Base-by-base conservation (phyloP, 2,329 filamentous ascomycete species). In the Chaetomium sp. region DNA sequence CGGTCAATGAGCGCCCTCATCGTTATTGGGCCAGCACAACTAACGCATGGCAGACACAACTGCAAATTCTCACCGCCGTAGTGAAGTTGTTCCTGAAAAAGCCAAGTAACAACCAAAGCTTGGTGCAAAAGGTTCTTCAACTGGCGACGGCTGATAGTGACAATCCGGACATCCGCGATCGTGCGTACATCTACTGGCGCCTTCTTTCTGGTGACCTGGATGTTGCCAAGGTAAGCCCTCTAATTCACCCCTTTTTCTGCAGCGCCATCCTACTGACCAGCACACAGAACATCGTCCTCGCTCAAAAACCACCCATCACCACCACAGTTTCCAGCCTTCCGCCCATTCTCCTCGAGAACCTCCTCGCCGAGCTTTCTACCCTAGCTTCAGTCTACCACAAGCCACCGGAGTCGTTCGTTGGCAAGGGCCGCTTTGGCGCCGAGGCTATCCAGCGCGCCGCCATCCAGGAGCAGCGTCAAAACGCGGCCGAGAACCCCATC, bases 1-100 rank as follows among this genome's bases (percentile, higher is more conserved):
- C 69, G 63, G 81, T 70, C 19, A 8, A 32, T 12, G 9, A 34
- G 0, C 27, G 2, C 3, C 2, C 0, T 32, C 43, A 10, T 5
- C 27, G 6, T 10, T 4, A 1, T 6, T 2, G 34, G 35, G 12
- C 38, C 7, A 7, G 27, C 19, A 3, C 19, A 8, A 58, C 63
- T 64, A 52, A 64, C 59, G 5, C 5, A 11, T 50, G 9, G 42
- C 64, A 96, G 86, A 96, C 91, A n/a, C 94, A 99, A 78, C 76
- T 99, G 52, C 94, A 99, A 72, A 97, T 97, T 64, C 79, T 99
- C 65, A 99, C 94, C 7, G 91, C 94, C 1, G 91, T 96, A 4
- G 92, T 99, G 55, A 99, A 99, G 71, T 80, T 99, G 36, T 99
- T 97, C 78, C 74, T 99, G 62, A 97, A 99, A 75, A 95, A 96